Evolutionary conservation across 306 rosid species (phyloP).

Genomic region (Prunus mume): DNA sequence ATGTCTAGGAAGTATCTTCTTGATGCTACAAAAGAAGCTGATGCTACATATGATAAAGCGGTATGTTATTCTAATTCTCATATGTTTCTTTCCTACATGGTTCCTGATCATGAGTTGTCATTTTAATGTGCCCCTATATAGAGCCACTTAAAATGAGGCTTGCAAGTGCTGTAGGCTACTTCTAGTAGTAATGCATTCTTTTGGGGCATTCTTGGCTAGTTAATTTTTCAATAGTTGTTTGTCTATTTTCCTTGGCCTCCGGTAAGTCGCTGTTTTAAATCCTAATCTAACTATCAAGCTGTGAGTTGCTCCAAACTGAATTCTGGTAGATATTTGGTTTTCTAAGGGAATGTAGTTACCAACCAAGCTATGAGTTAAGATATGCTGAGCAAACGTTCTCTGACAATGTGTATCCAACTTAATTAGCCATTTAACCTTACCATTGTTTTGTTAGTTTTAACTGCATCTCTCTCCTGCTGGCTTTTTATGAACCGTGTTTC

Average conservation of each 20-base stretch:
- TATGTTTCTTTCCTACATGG: background rate
- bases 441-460: too few species aligned
- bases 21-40: constrained; percentile 90
- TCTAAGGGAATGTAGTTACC: background rate
- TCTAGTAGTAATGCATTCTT: too few species aligned
- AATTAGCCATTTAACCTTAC: too few species aligned
- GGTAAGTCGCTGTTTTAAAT: background rate
- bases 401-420: too few species aligned
- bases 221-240: too few species aligned
- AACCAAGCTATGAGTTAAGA: too few species aligned
- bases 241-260: too few species aligned
- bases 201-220: too few species aligned
- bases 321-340: background rate
- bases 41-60: constrained; percentile 81
- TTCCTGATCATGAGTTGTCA: background rate
- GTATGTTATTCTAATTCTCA: constrained; percentile 40
- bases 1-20: constrained; percentile 71
- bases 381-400: too few species aligned
- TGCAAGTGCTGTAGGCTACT: background rate
- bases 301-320: background rate
- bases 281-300: background rate
- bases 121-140: background rate
- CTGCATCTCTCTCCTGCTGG: background rate
- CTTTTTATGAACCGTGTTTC: background rate
- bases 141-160: background rate